phyloP scores from a whole-genome alignment of 441 rosid species.

The Syzygium malaccense region DNA sequence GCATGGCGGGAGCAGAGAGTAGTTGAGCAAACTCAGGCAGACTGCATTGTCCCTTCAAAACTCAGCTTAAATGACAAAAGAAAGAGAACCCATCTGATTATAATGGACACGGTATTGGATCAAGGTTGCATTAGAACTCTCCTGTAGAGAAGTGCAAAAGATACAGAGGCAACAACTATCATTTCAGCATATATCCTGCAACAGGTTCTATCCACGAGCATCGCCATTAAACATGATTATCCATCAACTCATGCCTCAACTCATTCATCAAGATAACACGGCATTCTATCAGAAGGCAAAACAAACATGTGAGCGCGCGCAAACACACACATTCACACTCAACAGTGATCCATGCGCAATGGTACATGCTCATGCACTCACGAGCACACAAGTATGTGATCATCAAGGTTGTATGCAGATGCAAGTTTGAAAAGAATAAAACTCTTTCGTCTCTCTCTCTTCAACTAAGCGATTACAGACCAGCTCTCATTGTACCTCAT shows the following conservation, averaged over 20 bases:
- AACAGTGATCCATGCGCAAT: neutral
- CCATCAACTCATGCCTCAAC: neutral
- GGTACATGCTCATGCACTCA: fast-evolving
- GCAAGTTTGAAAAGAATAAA: neutral
- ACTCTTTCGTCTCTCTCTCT: neutral
- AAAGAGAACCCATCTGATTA: neutral
- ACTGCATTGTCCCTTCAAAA: neutral
- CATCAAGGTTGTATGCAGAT: neutral
- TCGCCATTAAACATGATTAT: neutral
- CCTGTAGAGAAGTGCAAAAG: neutral
- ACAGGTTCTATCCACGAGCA: neutral
- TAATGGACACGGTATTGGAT: neutral
- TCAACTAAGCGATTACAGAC: neutral
- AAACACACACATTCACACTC: neutral
- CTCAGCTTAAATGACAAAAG: neutral
- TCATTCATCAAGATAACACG: neutral
- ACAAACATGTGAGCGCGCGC: neutral
- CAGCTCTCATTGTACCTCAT: neutral
- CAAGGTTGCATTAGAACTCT: neutral
- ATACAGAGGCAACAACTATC: neutral
- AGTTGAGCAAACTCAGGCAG: neutral
- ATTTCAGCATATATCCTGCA: neutral
- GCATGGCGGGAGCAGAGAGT: neutral
- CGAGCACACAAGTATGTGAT: neutral
- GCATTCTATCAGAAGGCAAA: neutral